Base-by-base conservation (phyloP, 2,329 filamentous ascomycete genomes). In the Pseudogymnoascus sp. region DNA sequence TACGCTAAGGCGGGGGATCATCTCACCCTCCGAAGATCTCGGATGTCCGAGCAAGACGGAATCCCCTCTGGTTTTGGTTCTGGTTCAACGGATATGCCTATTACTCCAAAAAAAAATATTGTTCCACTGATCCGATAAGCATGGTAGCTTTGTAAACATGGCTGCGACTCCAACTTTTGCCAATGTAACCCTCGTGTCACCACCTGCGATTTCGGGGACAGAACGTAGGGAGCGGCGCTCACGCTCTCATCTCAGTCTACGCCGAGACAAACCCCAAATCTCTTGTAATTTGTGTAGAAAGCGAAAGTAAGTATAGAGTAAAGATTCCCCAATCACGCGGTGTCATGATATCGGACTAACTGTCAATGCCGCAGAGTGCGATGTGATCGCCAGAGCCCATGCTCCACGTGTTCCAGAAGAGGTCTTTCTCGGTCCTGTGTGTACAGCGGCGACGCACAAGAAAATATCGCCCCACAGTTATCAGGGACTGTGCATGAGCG, bases 301-400 rank as follows among this genome's bases (percentile, higher is more conserved):
- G 42, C 67, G 70, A 65, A 72, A 72, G 71, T 72, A 66, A 61
- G 71, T 70, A 63, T 62, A 63, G 60, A 65, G 66, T 61, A 64
- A 64, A 62, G 61, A 63, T 61, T 64, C 50, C 56, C 67, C 63
- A 68, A 67, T 44, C 66, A 67, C 65, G 60, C 59, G 14, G 16
- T 1, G 1, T 11, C 25, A 16, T 31, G 4, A 8, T 31, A 31
- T 53, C 12, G 31, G 14, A 12, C 47, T 53, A 7, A 53, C 25
- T 53, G 14, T 11, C 14, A 31, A 31, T 11, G 3, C 4, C 14
- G 4, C 64, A 72, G 70, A 65, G 62, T 69, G 63, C 65, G 66
- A 61, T 73, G 71, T 65, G 68, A 73, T 65, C 71, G 71, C 62
- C 68, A 70, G 64, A 66, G 68, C 50, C 71, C 71, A 62, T 73